Conservation (phyloP, 2,329 filamentous ascomycete species). For the Ceratocystis cubensis region DNA sequence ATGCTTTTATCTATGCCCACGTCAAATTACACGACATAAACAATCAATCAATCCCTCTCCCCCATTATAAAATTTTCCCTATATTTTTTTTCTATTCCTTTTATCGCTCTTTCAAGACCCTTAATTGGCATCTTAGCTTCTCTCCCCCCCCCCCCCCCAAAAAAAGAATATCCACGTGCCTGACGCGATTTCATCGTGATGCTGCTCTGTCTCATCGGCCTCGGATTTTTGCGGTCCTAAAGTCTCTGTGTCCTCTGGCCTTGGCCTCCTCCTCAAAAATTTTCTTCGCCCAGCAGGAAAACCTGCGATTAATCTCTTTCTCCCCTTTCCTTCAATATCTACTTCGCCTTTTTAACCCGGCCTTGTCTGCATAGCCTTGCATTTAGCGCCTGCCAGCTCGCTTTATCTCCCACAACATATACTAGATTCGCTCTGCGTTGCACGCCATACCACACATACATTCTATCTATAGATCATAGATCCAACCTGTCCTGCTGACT, state of each 20-base stretch:
- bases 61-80: neutral
- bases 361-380: constrained; percentile 4
- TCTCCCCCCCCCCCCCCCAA: neutral
- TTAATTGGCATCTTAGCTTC: neutral
- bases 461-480: neutral
- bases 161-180: constrained; percentile 5
- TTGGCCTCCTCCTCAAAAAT: neutral
- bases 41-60: neutral
- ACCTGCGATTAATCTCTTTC: neutral
- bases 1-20: neutral
- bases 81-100: constrained; percentile 1
- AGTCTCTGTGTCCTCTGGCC: neutral
- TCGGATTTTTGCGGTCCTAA: constrained; percentile 6
- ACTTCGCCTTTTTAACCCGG: neutral
- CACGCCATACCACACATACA: too few species aligned
- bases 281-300: neutral
- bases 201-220: constrained; percentile 1
- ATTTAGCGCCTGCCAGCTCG: neutral
- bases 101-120: neutral
- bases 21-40: neutral
- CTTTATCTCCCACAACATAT: neutral
- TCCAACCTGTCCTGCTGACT: neutral
- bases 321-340: neutral
- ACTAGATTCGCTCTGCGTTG: neutral
- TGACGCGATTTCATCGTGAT: constrained; percentile 9